phyloP scores from a whole-genome alignment of 768 basidiomycete genomes.

The Hypsizygus marmoreus region DNA sequence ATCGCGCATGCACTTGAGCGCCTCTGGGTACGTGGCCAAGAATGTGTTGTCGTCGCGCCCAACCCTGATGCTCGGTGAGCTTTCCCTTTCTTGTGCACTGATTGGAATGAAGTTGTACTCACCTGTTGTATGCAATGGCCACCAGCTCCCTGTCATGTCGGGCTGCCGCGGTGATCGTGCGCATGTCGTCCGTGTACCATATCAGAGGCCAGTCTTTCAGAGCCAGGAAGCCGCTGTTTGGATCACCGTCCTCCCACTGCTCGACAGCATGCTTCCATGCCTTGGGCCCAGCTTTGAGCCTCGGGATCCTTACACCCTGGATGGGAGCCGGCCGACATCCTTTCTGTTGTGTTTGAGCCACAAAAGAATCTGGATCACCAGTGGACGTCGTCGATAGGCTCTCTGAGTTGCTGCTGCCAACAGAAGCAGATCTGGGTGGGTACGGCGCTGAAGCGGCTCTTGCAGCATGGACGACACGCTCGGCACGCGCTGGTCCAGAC shows the following conservation, averaged over 20 bases:
- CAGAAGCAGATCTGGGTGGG: not conserved
- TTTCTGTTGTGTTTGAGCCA: not conserved
- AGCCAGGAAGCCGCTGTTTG: constrained; percentile 14
- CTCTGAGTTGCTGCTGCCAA: not conserved
- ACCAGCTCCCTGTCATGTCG: constrained; percentile 21
- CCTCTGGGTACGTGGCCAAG: constrained; percentile 12
- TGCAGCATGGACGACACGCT: not conserved
- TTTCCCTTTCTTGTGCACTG: no score
- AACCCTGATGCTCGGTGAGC: constrained; percentile 9
- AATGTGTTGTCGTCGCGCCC: constrained; percentile 14
- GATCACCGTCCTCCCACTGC: constrained; percentile 29
- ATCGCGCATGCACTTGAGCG: constrained; percentile 9
- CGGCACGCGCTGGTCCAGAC: not conserved
- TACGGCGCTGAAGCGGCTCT: no score
- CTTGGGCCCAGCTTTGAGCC: constrained; percentile 13
- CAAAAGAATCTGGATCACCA: no score
- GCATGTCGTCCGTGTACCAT: constrained; percentile 26
- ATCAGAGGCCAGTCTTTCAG: constrained; percentile 30
- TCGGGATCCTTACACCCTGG: constrained; percentile 20
- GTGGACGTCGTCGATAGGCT: not conserved
- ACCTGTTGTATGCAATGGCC: constrained; percentile 24
- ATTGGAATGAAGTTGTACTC: constrained; percentile 2
- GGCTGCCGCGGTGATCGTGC: constrained; percentile 16
- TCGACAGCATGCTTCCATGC: constrained; percentile 26
- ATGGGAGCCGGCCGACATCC: constrained; percentile 5